phyloP scores from a whole-genome alignment of 805 yeast species.

The Naumovozyma castellii region DNA sequence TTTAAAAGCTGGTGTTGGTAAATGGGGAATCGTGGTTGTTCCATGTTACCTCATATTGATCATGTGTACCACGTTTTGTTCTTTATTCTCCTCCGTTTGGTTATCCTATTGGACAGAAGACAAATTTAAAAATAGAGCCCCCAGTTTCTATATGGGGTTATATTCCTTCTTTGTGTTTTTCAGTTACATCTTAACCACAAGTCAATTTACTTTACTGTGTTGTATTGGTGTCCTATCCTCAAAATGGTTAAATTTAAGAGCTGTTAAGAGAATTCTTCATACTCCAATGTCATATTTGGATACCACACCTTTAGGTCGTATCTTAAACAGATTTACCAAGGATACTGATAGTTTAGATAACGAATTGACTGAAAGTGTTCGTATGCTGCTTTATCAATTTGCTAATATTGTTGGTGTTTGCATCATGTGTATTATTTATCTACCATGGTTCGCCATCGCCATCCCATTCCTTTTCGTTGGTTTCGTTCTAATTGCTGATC shows the following conservation, averaged over 20 bases:
- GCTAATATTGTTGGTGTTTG: conserved; percentile 55
- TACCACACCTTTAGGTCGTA: conserved; percentile 80
- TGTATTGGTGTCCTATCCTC: conserved; percentile 46
- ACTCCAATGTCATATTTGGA: conserved; percentile 82
- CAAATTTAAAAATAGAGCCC: conserved; percentile 38
- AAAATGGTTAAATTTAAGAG: conserved; percentile 46
- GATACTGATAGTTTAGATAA: conserved; percentile 82
- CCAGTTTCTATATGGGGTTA: conserved; percentile 66
- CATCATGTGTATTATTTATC: conserved; percentile 58
- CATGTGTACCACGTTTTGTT: conserved; percentile 23
- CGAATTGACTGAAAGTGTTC: conserved; percentile 60
- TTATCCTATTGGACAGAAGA: conserved; percentile 70
- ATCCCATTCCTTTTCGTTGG: conserved; percentile 44
- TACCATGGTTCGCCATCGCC: conserved; percentile 73
- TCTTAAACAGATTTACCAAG: conserved; percentile 76
- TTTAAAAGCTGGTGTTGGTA: conserved; percentile 47
- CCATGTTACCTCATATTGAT: conserved; percentile 19
- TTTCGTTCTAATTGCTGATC: conserved; percentile 36
- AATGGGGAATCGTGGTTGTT: conserved; percentile 18
- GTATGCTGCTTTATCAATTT: conserved; percentile 47
- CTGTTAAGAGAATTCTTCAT: conserved; percentile 52
- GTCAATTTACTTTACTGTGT: conserved; percentile 25
- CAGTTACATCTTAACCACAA: conserved; percentile 35
- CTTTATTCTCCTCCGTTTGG: conserved; percentile 43
- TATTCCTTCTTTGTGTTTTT: conserved; percentile 54